phyloP scores from a whole-genome alignment of 2,329 filamentous ascomycete genomes.

The Fusarium temperatum region DNA sequence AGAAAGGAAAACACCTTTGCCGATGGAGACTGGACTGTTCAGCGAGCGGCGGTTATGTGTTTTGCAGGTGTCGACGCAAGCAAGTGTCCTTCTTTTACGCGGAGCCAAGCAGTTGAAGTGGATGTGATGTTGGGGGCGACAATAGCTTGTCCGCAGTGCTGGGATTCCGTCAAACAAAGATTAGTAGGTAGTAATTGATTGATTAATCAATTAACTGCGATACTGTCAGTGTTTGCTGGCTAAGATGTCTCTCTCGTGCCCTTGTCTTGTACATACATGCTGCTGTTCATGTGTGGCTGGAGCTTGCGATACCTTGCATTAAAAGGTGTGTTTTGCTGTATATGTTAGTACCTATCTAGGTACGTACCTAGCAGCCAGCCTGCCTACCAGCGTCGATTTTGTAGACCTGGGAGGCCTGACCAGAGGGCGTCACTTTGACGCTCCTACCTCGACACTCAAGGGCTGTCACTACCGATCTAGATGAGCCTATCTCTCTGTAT shows the following conservation, averaged over 20 bases:
- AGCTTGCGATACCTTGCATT: neutral
- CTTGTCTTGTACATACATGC: neutral
- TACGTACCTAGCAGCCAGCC: neutral
- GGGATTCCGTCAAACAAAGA: slow-evolving; percentile 22
- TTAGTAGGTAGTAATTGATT: neutral
- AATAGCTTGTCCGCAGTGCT: slow-evolving; percentile 35
- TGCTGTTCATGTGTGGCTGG: slow-evolving; percentile 9
- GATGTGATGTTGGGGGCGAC: slow-evolving; percentile 27
- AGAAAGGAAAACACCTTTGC: neutral
- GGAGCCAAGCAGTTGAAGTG: slow-evolving; percentile 28
- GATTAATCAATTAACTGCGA: neutral
- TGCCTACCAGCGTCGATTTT: neutral
- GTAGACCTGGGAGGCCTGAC: slow-evolving; percentile 13
- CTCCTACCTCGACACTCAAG: slow-evolving; percentile 1
- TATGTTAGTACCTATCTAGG: too few species aligned
- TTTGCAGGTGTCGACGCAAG: slow-evolving; percentile 26
- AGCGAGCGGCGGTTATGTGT: slow-evolving; percentile 28
- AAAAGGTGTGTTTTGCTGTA: neutral
- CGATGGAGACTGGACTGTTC: neutral
- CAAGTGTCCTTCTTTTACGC: slow-evolving; percentile 13
- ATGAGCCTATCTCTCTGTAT: neutral
- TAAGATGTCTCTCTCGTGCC: slow-evolving; percentile 21
- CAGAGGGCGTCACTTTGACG: slow-evolving; percentile 17
- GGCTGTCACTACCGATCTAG: slow-evolving; percentile 14
- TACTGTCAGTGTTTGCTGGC: slow-evolving; percentile 1